These are phyloP conservation scores for Mycogone perniciosa DNA, from an alignment of 2,329 filamentous ascomycete genomes.

Conservation along the genomic window DNA sequence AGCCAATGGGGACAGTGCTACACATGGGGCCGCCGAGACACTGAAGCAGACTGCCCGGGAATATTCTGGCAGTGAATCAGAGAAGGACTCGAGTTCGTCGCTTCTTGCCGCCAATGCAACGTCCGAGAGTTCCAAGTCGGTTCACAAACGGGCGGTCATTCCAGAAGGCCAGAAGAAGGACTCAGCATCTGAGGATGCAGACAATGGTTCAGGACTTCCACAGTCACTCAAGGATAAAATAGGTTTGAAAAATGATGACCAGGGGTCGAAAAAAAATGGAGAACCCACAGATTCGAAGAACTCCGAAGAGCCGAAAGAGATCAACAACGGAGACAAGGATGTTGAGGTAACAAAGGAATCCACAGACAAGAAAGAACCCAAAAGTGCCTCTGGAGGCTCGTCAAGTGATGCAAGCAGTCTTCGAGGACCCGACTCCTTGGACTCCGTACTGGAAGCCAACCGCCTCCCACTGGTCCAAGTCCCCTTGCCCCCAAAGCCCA, in stretches of 20 bases:
- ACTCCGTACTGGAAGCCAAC: constrained; percentile 11
- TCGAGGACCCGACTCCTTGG: background rate
- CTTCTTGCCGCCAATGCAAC: background rate
- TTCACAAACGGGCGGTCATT: constrained; percentile 16
- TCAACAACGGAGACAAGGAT: background rate
- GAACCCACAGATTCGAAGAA: constrained; percentile 7
- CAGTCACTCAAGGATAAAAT: constrained; percentile 28
- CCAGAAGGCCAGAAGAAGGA: constrained; percentile 15
- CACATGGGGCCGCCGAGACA: constrained; percentile 1
- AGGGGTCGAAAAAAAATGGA: constrained; percentile 9
- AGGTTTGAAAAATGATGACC: constrained; percentile 12
- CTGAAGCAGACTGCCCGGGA: constrained; percentile 4
- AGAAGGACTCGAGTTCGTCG: background rate
- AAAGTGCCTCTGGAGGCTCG: background rate
- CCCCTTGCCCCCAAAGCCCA: constrained; percentile 27
- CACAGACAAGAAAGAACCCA: background rate
- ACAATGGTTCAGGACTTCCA: constrained; percentile 25
- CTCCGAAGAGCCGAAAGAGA: background rate
- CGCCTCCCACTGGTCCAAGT: constrained; percentile 6
- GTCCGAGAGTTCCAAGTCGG: background rate
- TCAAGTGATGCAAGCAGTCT: background rate
- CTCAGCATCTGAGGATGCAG: constrained; percentile 15
- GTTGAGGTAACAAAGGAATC: background rate
- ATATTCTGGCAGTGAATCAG: background rate
- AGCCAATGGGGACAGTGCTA: constrained; percentile 3